These are phyloP conservation scores for Gossypioides kirkii DNA, from an alignment of 345 rosid genomes.

Conservation along the genomic window DNA sequence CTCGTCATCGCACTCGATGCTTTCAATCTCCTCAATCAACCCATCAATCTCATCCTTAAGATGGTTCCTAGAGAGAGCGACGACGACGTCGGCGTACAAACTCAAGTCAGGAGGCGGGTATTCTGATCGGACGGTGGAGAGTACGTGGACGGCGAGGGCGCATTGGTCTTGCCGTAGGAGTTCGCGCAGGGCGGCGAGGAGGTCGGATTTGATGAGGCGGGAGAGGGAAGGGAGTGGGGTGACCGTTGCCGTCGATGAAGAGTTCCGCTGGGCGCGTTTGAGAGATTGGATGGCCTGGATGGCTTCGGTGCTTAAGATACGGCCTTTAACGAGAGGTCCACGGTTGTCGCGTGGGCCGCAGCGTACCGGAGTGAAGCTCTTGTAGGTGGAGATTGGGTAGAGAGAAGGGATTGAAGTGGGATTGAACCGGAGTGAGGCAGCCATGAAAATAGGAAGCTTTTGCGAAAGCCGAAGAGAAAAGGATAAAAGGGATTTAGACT, in stretches of 20 bases:
- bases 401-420: constrained; percentile 15
- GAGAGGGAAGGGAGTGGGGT: constrained; percentile 51
- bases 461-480: neutral
- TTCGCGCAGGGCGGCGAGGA: constrained; percentile 60
- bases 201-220: constrained; percentile 72
- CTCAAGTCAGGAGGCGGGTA: constrained; percentile 47
- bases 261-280: constrained; percentile 49
- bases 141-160: constrained; percentile 64
- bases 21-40: constrained; percentile 48
- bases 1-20: constrained; percentile 37
- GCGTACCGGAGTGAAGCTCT: constrained; percentile 25
- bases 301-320: constrained; percentile 78
- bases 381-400: constrained; percentile 4
- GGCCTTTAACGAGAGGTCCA: constrained; percentile 83
- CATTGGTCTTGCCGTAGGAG: constrained; percentile 80
- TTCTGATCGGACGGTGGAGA: constrained; percentile 57
- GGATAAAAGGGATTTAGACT: neutral
- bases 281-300: constrained; percentile 86
- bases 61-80: constrained; percentile 47
- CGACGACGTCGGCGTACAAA: constrained; percentile 57
- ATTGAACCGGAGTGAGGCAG: constrained; percentile 23
- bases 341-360: constrained; percentile 77
- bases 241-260: constrained; percentile 20
- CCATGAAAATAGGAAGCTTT: constrained; percentile 9
- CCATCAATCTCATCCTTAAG: constrained; percentile 48